These are phyloP conservation scores for Nannochloropsis gaditana DNA, from an alignment of 108 stramenopile genomes.

Conservation along the genomic window DNA sequence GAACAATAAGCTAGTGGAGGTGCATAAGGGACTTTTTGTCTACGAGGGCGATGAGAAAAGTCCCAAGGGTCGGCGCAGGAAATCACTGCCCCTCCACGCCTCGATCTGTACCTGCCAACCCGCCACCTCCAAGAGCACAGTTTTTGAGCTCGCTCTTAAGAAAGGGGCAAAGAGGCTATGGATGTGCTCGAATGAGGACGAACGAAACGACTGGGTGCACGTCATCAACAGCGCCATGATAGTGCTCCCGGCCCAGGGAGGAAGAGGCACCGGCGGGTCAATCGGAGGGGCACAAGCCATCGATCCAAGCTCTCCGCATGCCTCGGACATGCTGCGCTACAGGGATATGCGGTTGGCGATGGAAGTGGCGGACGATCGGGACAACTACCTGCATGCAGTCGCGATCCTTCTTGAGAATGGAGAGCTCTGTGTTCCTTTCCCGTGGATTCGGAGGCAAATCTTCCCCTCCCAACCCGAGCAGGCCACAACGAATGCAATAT, in stretches of 20 bases:
- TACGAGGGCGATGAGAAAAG: not conserved
- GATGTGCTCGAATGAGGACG: not conserved
- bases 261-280: not conserved
- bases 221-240: not conserved
- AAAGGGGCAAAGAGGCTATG: not conserved
- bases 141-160: conserved; percentile 9
- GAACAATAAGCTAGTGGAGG: conserved; percentile 2
- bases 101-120: not conserved
- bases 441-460: not conserved
- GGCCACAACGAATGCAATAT: not conserved
- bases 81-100: not conserved
- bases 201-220: not conserved
- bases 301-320: not conserved
- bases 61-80: not conserved
- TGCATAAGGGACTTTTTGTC: not conserved
- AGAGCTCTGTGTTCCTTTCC: not conserved
- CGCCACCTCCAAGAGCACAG: not conserved
- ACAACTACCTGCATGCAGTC: not conserved
- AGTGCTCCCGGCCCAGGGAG: not conserved
- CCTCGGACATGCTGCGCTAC: not conserved
- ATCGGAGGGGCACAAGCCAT: not conserved
- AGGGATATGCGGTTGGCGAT: not conserved
- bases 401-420: not conserved
- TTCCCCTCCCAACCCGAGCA: not conserved
- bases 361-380: not conserved